These are phyloP conservation scores for Phycomyces nitens DNA, from an alignment of 192 early-diverging fungal genomes.

Conservation along the genomic window DNA sequence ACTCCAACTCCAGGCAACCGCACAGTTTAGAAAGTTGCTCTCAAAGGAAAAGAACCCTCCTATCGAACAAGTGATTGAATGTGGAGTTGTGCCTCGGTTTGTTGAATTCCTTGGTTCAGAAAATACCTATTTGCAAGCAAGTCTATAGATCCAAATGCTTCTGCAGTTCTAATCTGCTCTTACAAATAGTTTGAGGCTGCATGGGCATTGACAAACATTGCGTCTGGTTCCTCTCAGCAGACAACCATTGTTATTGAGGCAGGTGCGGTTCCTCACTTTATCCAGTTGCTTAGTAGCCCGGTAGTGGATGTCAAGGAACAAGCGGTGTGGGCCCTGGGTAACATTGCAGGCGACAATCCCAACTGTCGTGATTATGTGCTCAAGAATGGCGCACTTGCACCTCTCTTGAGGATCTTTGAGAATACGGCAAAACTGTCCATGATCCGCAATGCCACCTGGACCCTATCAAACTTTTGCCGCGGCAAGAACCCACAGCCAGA, in stretches of 20 bases:
- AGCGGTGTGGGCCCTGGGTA: conserved; percentile 47
- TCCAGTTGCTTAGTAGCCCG: conserved; percentile 28
- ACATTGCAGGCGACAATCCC: conserved; percentile 46
- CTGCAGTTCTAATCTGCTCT: conserved; percentile 10
- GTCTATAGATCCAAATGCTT: too few species aligned
- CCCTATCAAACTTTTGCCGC: conserved; percentile 72
- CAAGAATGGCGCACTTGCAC: conserved; percentile 71
- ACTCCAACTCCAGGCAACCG: conserved; percentile 75
- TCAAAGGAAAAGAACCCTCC: conserved; percentile 95
- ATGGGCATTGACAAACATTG: conserved; percentile 49
- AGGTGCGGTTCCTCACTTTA: conserved; percentile 40
- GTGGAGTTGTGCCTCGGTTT: conserved; percentile 90
- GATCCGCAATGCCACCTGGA: conserved; percentile 75
- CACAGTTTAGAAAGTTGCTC: conserved; percentile 91
- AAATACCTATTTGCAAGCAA: conserved; percentile 81
- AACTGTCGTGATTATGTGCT: conserved; percentile 37
- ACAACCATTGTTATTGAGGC: conserved; percentile 38
- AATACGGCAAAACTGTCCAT: conserved; percentile 62
- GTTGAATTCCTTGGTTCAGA: conserved; percentile 89
- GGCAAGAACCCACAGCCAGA: conserved; percentile 68
- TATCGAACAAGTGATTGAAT: conserved; percentile 92
- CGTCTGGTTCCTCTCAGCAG: conserved; percentile 36
- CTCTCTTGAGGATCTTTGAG: conserved; percentile 79
- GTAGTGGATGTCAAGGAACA: conserved; percentile 30
- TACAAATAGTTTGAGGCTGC: conserved; percentile 43